Evolutionary conservation across 305 asterid species (phyloP), one percentile per base, ranked within the genome.

Genomic region (Coffea humblotiana): DNA sequence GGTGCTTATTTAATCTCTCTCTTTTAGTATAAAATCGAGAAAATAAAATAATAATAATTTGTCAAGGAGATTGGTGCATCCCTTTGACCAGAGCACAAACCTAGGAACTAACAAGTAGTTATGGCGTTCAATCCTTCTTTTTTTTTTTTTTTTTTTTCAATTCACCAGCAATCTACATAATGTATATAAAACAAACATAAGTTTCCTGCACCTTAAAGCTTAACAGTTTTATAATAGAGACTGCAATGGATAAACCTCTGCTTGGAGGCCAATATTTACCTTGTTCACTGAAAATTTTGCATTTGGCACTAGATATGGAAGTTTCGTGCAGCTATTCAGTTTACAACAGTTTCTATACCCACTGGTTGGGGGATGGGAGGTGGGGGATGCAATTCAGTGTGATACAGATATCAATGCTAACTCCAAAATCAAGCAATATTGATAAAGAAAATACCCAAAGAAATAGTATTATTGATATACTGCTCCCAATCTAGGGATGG

Each of bases 401-500:
- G 43, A 40, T 3, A 40, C 43, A 40, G 43, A 40, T 40, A 37
- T 18, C 25, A 18, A 47, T 7, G n/a, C 47, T 0, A 68, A 47
- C n/a, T 61, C 9, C 61, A 40, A 9, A 10, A 11, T 25, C 18
- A 63, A 47, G 47, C 43, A 12, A 2, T 12, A 7, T 15, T 18
- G 2, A 27, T 37, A 65, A 14, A n/a, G n/a, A 25, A 25, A 47
- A 51, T 67, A 40, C 54, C 64, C 43, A 52, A 14, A 77, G 14
- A 71, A 72, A 23, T 3, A 63, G 70, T 13, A 49, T 32, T n/a
- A 72, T 16, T 37, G 2, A 70, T 35, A 73, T 23, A 51, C 58
- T 66, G 47, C 66, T 73, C 69, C 35, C 68, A 16, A 51, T 14
- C n/a, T 23, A 49, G 77, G 78, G 72, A 65, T 21, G 74, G 49